Base-by-base conservation (phyloP, 225 moss, liverwort and hornwort species). In the Sphagnum contortum region DNA sequence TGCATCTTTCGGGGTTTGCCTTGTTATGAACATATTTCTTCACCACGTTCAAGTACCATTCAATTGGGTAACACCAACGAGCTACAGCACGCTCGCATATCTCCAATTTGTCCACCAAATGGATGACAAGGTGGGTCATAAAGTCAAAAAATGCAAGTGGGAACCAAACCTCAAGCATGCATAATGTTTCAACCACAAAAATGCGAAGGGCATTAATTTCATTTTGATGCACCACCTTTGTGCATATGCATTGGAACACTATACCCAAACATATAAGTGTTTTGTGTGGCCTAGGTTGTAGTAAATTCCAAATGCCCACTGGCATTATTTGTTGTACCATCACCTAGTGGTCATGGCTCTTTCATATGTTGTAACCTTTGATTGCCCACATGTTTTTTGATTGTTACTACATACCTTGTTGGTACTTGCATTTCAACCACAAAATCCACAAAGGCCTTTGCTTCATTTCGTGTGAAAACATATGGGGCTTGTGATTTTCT, bases 61-160 rank as follows among this genome's bases (percentile, higher is more conserved):
- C 63, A 14, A 63, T 49, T 4, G 8, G 47, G 63, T 63, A 63
- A 4, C 45, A 45, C 63, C 63, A 63, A 0, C 3, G 6, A 3
- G 48, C 10, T 46, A 10, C 8, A 3, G 48, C 45, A 5, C 0
- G 63, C 4, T 4, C 63, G 48, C 47, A 63, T 48, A 49, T 49
- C 5, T 5, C 47, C 10, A 63, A 4, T n/a, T 63, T 49, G 2
- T 63, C 4, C 48, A 63, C 4, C 12, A 49, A 4, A 12, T 63
- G 63, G 5, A 48, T 46, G 3, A 48, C 5, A 6, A 63, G 48
- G 13, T 63, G 63, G 8, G n/a, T 49, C 63, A 63, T 63, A 0
- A 63, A 1, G 45, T 63, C 63, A 63, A 63, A 63, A 12, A 63
- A 4, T 49, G 63, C 9, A 12, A 49, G 63, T 5, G 63, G 63